phyloP scores from a whole-genome alignment of 2,329 filamentous ascomycete species.

The Exserohilum turcica region DNA sequence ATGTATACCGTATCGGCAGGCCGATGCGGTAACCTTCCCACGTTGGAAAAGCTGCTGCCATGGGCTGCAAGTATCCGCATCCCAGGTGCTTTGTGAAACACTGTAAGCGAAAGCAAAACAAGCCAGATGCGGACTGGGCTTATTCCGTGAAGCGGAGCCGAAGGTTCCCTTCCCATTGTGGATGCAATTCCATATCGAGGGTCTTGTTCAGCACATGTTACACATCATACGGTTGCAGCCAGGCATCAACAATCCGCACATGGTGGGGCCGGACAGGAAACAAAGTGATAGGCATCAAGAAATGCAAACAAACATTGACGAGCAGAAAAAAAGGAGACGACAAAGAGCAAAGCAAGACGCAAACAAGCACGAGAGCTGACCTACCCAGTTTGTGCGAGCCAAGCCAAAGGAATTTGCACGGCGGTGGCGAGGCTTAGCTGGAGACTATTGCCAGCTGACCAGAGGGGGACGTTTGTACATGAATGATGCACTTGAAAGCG shows the following conservation, averaged over 20 bases:
- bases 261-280: background rate
- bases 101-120: background rate
- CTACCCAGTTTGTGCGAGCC: background rate
- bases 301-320: too few relatives aligned
- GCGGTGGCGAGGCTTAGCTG: constrained; percentile 9
- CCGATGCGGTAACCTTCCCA: too few relatives aligned
- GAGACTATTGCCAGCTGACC: background rate
- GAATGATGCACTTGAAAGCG: constrained; percentile 4
- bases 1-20: too few relatives aligned
- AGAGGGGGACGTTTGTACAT: background rate
- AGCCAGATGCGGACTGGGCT: background rate
- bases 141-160: background rate
- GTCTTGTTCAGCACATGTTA: background rate
- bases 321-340: background rate
- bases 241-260: background rate
- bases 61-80: background rate
- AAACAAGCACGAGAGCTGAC: constrained; percentile 1
- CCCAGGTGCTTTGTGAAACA: background rate
- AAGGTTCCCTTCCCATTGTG: background rate
- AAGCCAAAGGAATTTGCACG: background rate
- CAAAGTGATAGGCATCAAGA: too few relatives aligned
- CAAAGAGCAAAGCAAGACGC: constrained; percentile 2
- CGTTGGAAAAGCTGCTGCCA: too few relatives aligned
- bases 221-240: background rate
- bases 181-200: background rate